These are phyloP conservation scores for Colletotrichum chrysophilum DNA, from an alignment of 2,329 filamentous ascomycete genomes.

Conservation along the genomic window DNA sequence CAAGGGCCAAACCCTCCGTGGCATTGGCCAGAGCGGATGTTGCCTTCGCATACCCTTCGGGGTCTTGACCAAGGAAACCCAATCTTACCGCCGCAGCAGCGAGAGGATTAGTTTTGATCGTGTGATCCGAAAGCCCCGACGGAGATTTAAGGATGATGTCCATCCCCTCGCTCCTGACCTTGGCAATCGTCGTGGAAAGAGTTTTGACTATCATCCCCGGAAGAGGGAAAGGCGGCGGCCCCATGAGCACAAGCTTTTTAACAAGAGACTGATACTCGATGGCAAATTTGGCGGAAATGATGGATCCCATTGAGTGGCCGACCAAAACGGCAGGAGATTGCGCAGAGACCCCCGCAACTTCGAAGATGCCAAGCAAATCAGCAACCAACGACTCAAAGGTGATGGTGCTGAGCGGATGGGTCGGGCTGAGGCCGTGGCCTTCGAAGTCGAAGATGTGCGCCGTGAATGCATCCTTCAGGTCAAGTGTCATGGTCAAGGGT, in stretches of 20 bases:
- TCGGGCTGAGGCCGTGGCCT: slow-evolving; percentile 60
- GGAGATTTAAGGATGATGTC: slow-evolving; percentile 38
- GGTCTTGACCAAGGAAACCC: slow-evolving; percentile 51
- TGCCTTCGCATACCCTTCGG: slow-evolving; percentile 61
- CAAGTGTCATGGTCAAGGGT: slow-evolving; percentile 45
- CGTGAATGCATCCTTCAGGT: slow-evolving; percentile 31
- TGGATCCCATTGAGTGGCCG: slow-evolving; percentile 57
- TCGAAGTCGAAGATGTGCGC: slow-evolving; percentile 58
- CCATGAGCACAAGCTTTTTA: slow-evolving; percentile 50
- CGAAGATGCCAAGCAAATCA: slow-evolving; percentile 46
- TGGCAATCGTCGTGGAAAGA: slow-evolving; percentile 37
- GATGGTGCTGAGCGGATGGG: slow-evolving; percentile 45
- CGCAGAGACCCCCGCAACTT: slow-evolving; percentile 31
- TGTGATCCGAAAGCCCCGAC: slow-evolving; percentile 34
- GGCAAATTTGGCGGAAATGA: slow-evolving; percentile 50
- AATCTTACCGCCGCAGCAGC: slow-evolving; percentile 45
- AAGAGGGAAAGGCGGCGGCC: slow-evolving; percentile 50
- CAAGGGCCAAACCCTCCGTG: slow-evolving; percentile 34
- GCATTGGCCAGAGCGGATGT: slow-evolving; percentile 52
- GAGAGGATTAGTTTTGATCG: slow-evolving; percentile 41
- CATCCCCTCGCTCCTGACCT: slow-evolving; percentile 50
- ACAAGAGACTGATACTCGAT: slow-evolving; percentile 43
- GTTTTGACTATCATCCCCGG: slow-evolving; percentile 30
- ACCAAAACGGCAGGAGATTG: slow-evolving; percentile 43
- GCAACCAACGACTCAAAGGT: slow-evolving; percentile 47